Evolutionary conservation across 352 stramenopile species (phyloP).

Genomic region (Albugo candida): DNA sequence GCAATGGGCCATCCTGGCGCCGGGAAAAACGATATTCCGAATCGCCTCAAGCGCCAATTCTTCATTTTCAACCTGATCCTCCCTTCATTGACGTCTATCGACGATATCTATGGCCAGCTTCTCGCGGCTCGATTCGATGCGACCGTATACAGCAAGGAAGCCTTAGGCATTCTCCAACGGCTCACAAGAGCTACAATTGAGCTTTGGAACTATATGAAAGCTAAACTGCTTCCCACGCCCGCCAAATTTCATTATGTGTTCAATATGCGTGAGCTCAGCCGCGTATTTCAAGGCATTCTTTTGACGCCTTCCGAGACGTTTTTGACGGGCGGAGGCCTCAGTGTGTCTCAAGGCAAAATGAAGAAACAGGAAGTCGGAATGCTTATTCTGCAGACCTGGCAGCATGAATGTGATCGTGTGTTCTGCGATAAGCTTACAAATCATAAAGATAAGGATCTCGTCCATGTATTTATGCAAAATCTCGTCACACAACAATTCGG

Average conservation of each 20-base stretch:
- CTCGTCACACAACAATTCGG: conserved; percentile 84
- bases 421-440: conserved; percentile 97
- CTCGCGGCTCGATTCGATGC: conserved; percentile 85
- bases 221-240: conserved; percentile 92
- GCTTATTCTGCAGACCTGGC: conserved; percentile 91
- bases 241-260: conserved; percentile 99
- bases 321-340: conserved; percentile 69
- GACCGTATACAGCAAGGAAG: conserved; percentile 71
- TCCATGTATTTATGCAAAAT: conserved; percentile 82
- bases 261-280: conserved; percentile 96
- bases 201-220: conserved; percentile 95
- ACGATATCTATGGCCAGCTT: conserved; percentile 99
- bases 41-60: conserved; percentile 97
- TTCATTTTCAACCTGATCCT: conserved; percentile 98
- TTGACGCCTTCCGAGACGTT: conserved; percentile 92
- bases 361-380: conserved; percentile 80
- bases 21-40: conserved; percentile 98
- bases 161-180: conserved; percentile 76
- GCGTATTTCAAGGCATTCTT: conserved; percentile 95
- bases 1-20: conserved; percentile 95
- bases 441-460: conserved; percentile 93
- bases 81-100: conserved; percentile 94
- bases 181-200: conserved; percentile 92
- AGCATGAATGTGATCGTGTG: conserved; percentile 94
- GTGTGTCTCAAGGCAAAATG: conserved; percentile 69